A percentile compares a stretch with the other conserved stretches of the same genome.
Evolutionary conservation across 116 monocot species (phyloP).

Genomic region (Iris pallida): DNA sequence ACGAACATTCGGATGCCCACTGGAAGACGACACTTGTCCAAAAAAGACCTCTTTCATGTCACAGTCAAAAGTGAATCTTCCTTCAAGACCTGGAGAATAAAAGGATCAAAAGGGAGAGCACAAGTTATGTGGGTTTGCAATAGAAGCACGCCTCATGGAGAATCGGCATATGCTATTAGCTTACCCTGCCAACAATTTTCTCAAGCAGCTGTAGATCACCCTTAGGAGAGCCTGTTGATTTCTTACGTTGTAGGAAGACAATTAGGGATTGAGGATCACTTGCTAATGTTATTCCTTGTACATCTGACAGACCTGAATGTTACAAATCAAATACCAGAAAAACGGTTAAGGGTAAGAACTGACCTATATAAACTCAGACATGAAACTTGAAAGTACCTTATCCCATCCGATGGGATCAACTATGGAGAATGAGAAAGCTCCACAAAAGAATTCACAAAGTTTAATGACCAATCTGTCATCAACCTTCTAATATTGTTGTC

Average conservation of each 20-base stretch:
- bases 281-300: constrained; percentile 53
- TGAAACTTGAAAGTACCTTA: too few species aligned
- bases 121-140: too few species aligned
- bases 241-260: constrained; percentile 66
- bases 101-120: not conserved
- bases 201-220: constrained; percentile 67
- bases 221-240: constrained; percentile 54
- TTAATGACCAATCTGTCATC: too few species aligned
- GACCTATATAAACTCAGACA: too few species aligned
- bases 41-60: constrained; percentile 26
- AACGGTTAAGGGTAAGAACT: too few species aligned
- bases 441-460: too few species aligned
- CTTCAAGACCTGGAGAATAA: constrained; percentile 22
- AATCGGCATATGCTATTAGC: constrained; percentile 1
- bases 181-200: constrained; percentile 51
- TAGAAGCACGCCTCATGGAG: not conserved
- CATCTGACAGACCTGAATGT: constrained; percentile 67
- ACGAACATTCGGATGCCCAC: constrained; percentile 37
- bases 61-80: constrained; percentile 47
- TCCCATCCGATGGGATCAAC: too few species aligned
- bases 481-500: too few species aligned
- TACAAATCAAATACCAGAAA: too few species aligned
- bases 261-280: constrained; percentile 74
- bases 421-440: too few species aligned
- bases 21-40: constrained; percentile 37